Conservation (phyloP, 306 rosid genomes). For the Trichosanthes cucumerina region DNA sequence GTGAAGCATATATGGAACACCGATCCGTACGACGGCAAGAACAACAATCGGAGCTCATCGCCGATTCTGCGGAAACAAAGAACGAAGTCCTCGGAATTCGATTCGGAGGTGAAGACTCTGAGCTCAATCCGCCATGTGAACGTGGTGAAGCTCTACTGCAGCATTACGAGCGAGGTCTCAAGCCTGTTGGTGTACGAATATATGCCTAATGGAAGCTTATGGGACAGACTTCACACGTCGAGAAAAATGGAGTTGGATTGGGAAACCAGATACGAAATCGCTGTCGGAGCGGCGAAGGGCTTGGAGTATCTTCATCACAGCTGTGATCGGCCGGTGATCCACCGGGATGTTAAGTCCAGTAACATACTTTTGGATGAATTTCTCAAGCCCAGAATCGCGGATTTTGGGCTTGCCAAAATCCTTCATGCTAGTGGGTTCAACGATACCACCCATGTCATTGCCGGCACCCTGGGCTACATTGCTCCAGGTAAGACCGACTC, state of each 20-base stretch:
- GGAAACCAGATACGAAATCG: slow-evolving; percentile 73
- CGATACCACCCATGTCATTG: slow-evolving; percentile 67
- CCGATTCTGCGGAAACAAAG: slow-evolving; percentile 42
- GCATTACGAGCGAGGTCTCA: slow-evolving; percentile 84
- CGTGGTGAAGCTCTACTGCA: slow-evolving; percentile 86
- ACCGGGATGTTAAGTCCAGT: slow-evolving; percentile 85
- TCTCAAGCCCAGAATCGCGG: slow-evolving; percentile 84
- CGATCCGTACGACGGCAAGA: slow-evolving; percentile 15
- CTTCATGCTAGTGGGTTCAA: slow-evolving; percentile 28
- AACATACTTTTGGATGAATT: slow-evolving; percentile 81
- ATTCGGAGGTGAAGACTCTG: slow-evolving; percentile 68
- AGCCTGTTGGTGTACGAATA: slow-evolving; percentile 84
- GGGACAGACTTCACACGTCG: slow-evolving; percentile 68
- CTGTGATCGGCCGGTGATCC: slow-evolving; percentile 64
- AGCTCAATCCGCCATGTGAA: slow-evolving; percentile 89
- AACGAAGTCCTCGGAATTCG: slow-evolving; percentile 45
- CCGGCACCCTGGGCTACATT: slow-evolving; percentile 89
- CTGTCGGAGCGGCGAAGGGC: slow-evolving; percentile 84
- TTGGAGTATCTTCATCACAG: slow-evolving; percentile 88
- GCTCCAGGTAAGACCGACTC: slow-evolving; percentile 57
- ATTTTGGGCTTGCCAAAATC: slow-evolving; percentile 85
- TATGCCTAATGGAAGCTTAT: slow-evolving; percentile 73
- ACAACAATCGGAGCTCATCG: slow-evolving; percentile 26
- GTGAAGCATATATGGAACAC: slow-evolving; percentile 89
- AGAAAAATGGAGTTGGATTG: slow-evolving; percentile 78